Conservation (phyloP, 1,284 basidiomycete species). For the Naganishia albida region DNA sequence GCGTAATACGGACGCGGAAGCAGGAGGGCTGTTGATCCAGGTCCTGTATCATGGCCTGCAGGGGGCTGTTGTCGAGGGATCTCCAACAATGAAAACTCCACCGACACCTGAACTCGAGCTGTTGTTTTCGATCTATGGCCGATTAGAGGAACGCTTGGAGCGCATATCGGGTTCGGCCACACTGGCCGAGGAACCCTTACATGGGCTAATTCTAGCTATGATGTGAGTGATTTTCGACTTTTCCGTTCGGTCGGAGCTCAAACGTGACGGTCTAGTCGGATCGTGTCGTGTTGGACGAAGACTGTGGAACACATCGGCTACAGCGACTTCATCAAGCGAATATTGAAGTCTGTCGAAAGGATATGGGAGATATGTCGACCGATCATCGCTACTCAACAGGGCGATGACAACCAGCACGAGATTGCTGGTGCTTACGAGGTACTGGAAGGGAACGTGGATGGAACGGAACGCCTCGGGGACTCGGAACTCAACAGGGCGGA, state of each 20-base stretch:
- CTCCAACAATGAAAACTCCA: not conserved
- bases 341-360: constrained; percentile 39
- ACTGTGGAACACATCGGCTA: not conserved
- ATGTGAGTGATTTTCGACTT: constrained; percentile 36
- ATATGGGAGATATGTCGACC: constrained; percentile 47
- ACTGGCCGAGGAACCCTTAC: constrained; percentile 47
- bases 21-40: constrained; percentile 45
- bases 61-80: constrained; percentile 33
- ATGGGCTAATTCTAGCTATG: constrained; percentile 47
- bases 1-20: constrained; percentile 51
- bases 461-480: constrained; percentile 37
- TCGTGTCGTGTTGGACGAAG: constrained; percentile 9
- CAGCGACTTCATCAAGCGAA: constrained; percentile 23
- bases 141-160: constrained; percentile 41
- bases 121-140: constrained; percentile 32
- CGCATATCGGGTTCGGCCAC: constrained; percentile 42
- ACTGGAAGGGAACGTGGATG: constrained; percentile 38
- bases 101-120: not conserved
- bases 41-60: constrained; percentile 42
- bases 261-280: not conserved
- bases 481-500: constrained; percentile 32
- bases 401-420: constrained; percentile 45
- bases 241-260: not conserved
- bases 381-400: constrained; percentile 44
- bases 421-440: constrained; percentile 51